A percentile compares a stretch with the other conserved stretches of the same genome.
Conservation (phyloP, 768 basidiomycete species). For the Trametes maxima region DNA sequence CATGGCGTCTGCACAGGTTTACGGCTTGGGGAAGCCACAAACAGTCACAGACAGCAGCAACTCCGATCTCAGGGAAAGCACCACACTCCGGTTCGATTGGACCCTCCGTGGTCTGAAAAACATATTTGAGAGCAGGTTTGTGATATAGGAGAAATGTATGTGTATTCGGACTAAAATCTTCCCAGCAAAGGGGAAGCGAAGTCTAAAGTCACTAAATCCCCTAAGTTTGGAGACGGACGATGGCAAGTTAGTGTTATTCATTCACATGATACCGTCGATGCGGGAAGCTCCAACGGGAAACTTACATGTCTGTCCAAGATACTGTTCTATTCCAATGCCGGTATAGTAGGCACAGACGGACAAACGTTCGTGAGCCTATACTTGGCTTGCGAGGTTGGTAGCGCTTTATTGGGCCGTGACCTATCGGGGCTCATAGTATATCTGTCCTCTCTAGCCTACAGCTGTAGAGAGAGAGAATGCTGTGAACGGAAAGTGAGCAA, state of each 20-base stretch:
- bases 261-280: no score
- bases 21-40: background rate
- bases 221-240: constrained; percentile 71
- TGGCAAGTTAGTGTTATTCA: constrained; percentile 59
- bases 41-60: background rate
- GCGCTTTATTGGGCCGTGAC: background rate
- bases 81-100: constrained; percentile 75
- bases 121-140: constrained; percentile 71
- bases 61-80: constrained; percentile 45
- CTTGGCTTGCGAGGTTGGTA: constrained; percentile 75
- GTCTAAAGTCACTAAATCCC: constrained; percentile 76
- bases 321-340: constrained; percentile 84
- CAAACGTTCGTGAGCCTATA: constrained; percentile 73
- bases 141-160: background rate
- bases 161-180: background rate
- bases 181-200: constrained; percentile 71
- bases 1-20: background rate
- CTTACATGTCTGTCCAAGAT: constrained; percentile 45
- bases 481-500: constrained; percentile 55
- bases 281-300: no score
- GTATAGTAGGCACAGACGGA: constrained; percentile 54
- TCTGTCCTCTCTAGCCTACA: constrained; percentile 58
- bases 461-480: constrained; percentile 71
- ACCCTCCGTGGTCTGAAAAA: constrained; percentile 67
- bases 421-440: constrained; percentile 2